Conservation (phyloP, 176 grass and related monocot species). For the Dactylis glomerata region DNA sequence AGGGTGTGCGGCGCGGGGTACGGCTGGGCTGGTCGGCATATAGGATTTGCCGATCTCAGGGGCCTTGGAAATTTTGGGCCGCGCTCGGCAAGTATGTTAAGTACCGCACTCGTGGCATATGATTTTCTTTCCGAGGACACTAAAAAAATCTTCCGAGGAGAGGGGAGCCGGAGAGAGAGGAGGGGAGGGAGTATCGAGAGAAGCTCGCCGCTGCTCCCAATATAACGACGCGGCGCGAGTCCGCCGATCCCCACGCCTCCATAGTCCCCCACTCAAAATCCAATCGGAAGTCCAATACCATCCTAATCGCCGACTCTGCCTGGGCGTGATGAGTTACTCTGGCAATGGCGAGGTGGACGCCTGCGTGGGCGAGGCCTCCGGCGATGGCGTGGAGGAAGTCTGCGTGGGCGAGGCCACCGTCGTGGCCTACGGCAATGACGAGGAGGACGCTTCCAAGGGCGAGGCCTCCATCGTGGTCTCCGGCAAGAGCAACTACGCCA, state of each 20-base stretch:
- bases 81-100: too few relatives aligned
- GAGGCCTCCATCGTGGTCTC: not conserved
- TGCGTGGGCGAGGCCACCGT: not conserved
- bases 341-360: not conserved
- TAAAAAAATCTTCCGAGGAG: not conserved
- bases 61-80: too few relatives aligned
- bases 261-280: not conserved
- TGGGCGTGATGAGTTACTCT: not conserved
- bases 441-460: not conserved
- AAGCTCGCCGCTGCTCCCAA: not conserved
- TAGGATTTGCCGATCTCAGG: too few relatives aligned
- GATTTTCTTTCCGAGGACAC: not conserved
- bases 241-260: not conserved
- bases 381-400: not conserved
- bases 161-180: not conserved
- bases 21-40: too few relatives aligned
- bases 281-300: not conserved
- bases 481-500: not conserved
- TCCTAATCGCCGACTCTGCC: not conserved
- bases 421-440: not conserved
- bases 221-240: not conserved
- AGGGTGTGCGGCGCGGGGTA: too few relatives aligned
- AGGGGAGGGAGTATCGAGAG: not conserved
- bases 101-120: not conserved
- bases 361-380: not conserved